Conservation (phyloP, 768 basidiomycete species). For the Auricularia auricula-judae region DNA sequence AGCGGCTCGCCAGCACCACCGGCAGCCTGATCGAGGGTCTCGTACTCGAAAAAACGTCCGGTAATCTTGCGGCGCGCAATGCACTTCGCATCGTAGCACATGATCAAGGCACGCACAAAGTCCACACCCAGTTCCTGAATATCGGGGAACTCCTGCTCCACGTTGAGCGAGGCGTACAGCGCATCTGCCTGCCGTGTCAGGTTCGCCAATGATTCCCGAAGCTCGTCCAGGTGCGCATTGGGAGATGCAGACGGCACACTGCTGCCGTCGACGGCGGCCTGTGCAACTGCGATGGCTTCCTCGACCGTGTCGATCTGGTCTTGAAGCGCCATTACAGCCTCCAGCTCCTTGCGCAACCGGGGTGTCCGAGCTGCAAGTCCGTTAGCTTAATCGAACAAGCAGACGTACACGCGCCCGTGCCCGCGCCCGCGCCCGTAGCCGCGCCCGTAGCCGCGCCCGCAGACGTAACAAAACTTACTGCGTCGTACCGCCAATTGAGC, state of each 20-base stretch:
- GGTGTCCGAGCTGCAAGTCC: not conserved
- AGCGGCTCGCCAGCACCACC: conserved; percentile 20
- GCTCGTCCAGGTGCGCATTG: conserved; percentile 7
- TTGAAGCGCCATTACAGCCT: conserved; percentile 21
- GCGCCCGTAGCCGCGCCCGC: no score
- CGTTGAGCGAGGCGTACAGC: conserved; percentile 25
- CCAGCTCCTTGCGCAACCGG: conserved; percentile 23
- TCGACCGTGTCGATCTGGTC: conserved; percentile 17
- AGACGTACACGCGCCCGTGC: no score
- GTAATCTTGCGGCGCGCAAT: conserved; percentile 25
- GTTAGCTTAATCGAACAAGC: not conserved
- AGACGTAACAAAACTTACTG: conserved; percentile 14
- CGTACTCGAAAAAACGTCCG: conserved; percentile 27
- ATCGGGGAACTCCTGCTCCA: conserved; percentile 22
- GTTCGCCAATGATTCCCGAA: conserved; percentile 13
- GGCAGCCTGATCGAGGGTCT: conserved; percentile 23
- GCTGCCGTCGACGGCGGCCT: conserved; percentile 1
- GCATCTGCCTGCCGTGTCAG: conserved; percentile 18
- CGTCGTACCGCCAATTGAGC: conserved; percentile 20
- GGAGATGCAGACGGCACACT: not conserved
- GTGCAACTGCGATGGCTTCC: conserved; percentile 8
- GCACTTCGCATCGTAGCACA: conserved; percentile 28
- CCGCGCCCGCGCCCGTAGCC: no score
- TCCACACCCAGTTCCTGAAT: conserved; percentile 19
- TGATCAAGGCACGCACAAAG: conserved; percentile 22